A percentile compares a stretch with the other conserved stretches of the same genome.
Evolutionary conservation across 2,329 filamentous ascomycete genomes (phyloP).

Genomic region (Moelleriella libera): DNA sequence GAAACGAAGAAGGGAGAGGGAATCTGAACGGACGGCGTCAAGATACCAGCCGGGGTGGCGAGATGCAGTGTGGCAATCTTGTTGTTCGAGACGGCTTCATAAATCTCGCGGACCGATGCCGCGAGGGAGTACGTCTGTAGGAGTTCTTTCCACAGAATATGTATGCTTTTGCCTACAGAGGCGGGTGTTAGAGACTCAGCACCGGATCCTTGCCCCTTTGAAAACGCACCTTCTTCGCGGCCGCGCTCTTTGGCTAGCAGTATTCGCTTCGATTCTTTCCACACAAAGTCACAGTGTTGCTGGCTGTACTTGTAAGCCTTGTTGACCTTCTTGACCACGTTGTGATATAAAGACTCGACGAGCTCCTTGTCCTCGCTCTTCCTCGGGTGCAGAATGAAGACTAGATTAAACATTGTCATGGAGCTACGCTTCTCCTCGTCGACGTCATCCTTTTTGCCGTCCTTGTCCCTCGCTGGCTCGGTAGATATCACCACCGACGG

Average conservation of each 20-base stretch:
- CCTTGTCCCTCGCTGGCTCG: conserved; percentile 12
- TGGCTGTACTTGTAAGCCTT: conserved; percentile 90
- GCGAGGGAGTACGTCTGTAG: conserved; percentile 64
- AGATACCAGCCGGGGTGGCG: conserved; percentile 42
- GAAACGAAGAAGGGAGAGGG: conserved; percentile 55
- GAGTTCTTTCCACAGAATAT: conserved; percentile 57
- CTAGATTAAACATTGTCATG: conserved; percentile 97
- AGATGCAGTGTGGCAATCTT: conserved; percentile 77
- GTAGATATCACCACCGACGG: conserved; percentile 10
- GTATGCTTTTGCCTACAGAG: conserved; percentile 38
- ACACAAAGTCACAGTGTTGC: conserved; percentile 78
- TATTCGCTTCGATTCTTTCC: conserved; percentile 78
- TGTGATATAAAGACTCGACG: conserved; percentile 65
- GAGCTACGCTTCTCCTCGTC: conserved; percentile 48
- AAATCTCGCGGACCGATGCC: conserved; percentile 69
- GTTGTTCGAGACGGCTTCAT: conserved; percentile 66
- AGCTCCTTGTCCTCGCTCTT: conserved; percentile 63
- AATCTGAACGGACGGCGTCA: conserved; percentile 51
- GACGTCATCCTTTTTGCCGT: conserved; percentile 30
- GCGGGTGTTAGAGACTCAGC: not conserved
- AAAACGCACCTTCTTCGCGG: conserved; percentile 46
- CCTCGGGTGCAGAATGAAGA: conserved; percentile 77
- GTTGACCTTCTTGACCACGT: conserved; percentile 84
- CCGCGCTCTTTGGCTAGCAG: conserved; percentile 69
- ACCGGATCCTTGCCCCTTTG: too few species aligned